Base-by-base conservation (phyloP, 371 early-diverging fungal species). In the Mortierella polycephala region DNA sequence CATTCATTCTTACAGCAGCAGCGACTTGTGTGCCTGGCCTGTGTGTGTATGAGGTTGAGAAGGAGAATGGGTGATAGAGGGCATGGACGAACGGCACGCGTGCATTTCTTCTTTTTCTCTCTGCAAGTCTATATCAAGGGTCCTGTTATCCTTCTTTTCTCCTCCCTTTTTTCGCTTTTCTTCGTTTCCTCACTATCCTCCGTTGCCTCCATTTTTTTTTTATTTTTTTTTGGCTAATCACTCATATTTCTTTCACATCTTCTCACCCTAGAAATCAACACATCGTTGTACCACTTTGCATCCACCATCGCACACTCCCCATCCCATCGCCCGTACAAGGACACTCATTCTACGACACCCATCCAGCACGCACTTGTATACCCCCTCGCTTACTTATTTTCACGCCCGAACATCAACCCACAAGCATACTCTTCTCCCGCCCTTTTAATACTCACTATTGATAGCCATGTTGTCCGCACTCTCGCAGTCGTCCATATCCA, bases 391-490 rank as follows among this genome's bases (percentile, higher is more conserved):
- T 30, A 30, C 30, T 30, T 30, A 30, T 30, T 30, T 30, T 30
- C 30, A 30, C 30, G 30, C 2, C 30, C 18, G 39, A 13, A 14
- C 40, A 40, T 57, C 23, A 54, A 1, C 21, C 40, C 40, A 51
- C 18, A 57, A 30, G 30, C 30, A 30, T 30, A 30, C 30, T 30
- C 30, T 30, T 30, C 30, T 30, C 30, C 30, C 30, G 30, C 30
- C 30, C 30, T 30, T 30, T 30, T 30, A 30, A 30, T 30, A 30
- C 30, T 30, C 30, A 30, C 30, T 30, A 2, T 30, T 30, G 30
- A 4, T 30, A 4, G 30, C 21, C 47, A 74, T 74, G 74, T 18
- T 68, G 21, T 74, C 74, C 18, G 69, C 74, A 20, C 49, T 74
- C 11, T 57, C 69, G 0, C 75, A 74, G 23, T 50, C 69, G 13